Percentiles rank a stretch among this genome's conserved stretches.
phyloP scores from a whole-genome alignment of 78 protist species.

The Creolimax fragrantissima region DNA sequence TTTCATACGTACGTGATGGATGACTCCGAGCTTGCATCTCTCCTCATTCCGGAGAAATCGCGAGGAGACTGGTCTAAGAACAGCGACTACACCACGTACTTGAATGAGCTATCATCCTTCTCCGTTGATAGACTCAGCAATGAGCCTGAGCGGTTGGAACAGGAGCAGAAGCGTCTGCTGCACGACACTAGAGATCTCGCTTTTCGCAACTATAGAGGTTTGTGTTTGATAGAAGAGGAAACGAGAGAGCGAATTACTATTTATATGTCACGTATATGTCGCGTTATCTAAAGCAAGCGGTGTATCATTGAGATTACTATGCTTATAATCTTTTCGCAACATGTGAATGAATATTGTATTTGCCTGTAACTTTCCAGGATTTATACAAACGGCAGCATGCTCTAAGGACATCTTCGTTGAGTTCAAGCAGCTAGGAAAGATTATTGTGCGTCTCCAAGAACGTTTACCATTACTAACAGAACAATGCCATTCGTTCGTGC shows the following conservation, averaged over 20 bases:
- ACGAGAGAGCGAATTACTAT: too few species aligned
- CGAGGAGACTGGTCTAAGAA: not conserved
- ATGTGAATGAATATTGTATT: not conserved
- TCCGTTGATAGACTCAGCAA: not conserved
- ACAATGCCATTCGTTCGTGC: not conserved
- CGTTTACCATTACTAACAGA: not conserved
- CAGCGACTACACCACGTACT: not conserved
- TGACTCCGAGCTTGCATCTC: not conserved
- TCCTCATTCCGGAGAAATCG: not conserved
- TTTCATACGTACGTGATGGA: too few species aligned
- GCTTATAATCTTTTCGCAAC: not conserved
- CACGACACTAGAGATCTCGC: not conserved
- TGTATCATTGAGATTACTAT: too few species aligned
- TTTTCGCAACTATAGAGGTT: not conserved
- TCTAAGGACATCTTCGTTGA: not conserved
- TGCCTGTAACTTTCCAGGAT: too few species aligned
- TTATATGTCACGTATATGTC: too few species aligned
- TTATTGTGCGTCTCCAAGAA: not conserved
- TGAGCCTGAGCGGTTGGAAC: not conserved
- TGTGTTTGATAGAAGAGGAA: not conserved
- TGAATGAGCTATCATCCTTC: not conserved
- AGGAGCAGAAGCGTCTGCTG: slow-evolving; percentile 7
- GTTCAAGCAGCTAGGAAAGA: not conserved
- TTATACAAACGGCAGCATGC: not conserved
- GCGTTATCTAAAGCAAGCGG: too few species aligned